These are phyloP conservation scores for Raphanus hybrid DNA, from an alignment of 441 rosid species.

Conservation along the genomic window DNA sequence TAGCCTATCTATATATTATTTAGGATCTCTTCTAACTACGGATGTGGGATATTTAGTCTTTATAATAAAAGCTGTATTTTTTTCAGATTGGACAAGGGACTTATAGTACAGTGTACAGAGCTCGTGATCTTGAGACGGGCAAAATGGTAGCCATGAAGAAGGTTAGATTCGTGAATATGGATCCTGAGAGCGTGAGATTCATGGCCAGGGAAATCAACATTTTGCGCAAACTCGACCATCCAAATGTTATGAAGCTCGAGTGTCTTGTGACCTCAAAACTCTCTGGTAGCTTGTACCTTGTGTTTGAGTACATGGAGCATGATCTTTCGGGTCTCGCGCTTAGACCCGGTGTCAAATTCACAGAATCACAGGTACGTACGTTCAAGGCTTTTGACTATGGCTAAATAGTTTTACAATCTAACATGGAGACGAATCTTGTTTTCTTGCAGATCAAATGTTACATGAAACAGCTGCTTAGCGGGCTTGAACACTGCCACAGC, in stretches of 20 bases:
- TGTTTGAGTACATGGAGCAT: constrained; percentile 97
- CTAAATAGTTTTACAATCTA: not conserved
- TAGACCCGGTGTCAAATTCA: constrained; percentile 73
- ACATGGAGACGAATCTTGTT: not conserved
- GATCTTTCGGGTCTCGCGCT: constrained; percentile 89
- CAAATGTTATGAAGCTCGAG: constrained; percentile 88
- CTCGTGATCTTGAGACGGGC: constrained; percentile 73
- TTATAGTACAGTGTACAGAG: constrained; percentile 88
- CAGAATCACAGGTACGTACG: constrained; percentile 70
- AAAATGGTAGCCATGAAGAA: constrained; percentile 94
- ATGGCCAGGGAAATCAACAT: constrained; percentile 95
- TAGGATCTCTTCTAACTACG: no score
- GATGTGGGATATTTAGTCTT: not conserved
- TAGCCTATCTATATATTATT: no score
- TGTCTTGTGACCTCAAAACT: constrained; percentile 81
- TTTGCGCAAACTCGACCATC: constrained; percentile 88
- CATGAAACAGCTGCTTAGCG: constrained; percentile 76
- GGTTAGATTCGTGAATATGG: constrained; percentile 86
- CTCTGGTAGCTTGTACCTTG: constrained; percentile 86
- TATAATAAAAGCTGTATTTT: not conserved
- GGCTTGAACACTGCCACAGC: constrained; percentile 91
- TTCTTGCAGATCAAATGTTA: constrained; percentile 80
- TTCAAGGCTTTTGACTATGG: not conserved
- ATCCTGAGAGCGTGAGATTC: constrained; percentile 92
- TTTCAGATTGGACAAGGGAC: constrained; percentile 98